Percentiles rank a stretch among this genome's conserved stretches.
Evolutionary conservation across 2,329 filamentous ascomycete species (phyloP).

Genomic region (Chrysoporthe deuterocubensis): DNA sequence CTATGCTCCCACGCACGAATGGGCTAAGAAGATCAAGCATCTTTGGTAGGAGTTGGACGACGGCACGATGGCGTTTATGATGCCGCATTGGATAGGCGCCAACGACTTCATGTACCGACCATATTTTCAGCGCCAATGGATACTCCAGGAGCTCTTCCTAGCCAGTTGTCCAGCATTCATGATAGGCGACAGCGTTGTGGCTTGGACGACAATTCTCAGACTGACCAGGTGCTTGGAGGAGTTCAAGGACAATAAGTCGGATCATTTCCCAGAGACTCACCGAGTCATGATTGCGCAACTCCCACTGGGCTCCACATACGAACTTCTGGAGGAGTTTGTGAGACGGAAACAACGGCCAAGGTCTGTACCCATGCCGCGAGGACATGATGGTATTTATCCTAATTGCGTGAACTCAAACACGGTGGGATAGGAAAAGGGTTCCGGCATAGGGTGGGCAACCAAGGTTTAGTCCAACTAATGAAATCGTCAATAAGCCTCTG

Average conservation of each 20-base stretch:
- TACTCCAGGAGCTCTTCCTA: conserved; percentile 41
- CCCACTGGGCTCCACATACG: neutral
- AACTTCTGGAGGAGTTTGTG: neutral
- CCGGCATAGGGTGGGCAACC: neutral
- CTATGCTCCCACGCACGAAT: conserved; percentile 39
- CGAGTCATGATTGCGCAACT: conserved; percentile 1
- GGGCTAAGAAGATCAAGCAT: conserved; percentile 36
- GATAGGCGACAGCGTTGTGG: conserved; percentile 41
- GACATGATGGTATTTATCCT: neutral
- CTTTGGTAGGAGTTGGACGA: conserved; percentile 34
- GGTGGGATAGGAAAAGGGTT: neutral
- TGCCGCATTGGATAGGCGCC: conserved; percentile 32
- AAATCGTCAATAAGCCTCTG: neutral
- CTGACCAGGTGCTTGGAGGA: conserved; percentile 43
- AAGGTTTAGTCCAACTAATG: neutral
- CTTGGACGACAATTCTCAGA: conserved; percentile 41
- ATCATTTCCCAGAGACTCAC: neutral
- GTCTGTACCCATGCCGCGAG: neutral
- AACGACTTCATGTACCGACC: conserved; percentile 38
- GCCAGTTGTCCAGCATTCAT: conserved; percentile 38
- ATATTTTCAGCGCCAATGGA: conserved; percentile 43
- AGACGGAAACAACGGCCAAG: neutral
- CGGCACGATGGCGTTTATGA: conserved; percentile 21
- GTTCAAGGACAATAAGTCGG: conserved; percentile 29
- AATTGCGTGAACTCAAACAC: neutral